Evolutionary conservation across 805 yeast species (phyloP).

Genomic region (Candida tibetensis): DNA sequence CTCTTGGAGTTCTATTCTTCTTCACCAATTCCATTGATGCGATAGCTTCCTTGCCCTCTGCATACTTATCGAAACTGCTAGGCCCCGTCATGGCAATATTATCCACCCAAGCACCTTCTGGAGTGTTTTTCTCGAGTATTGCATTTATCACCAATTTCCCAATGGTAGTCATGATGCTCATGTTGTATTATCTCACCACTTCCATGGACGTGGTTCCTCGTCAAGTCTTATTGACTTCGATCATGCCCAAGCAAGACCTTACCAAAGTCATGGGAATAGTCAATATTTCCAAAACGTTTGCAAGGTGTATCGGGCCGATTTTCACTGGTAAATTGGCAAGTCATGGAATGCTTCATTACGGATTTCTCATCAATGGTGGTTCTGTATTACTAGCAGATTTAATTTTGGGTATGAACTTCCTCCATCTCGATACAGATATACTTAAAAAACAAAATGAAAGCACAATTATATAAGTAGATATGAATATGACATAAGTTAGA

Average conservation of each 20-base stretch:
- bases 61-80: constrained; percentile 56
- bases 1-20: constrained; percentile 68
- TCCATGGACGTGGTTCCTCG: constrained; percentile 94
- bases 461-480: no score
- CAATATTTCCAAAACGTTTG: constrained; percentile 81
- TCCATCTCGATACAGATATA: constrained; percentile 37
- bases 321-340: constrained; percentile 75
- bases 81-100: constrained; percentile 83
- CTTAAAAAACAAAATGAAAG: constrained; percentile 12
- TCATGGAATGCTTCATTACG: constrained; percentile 41
- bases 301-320: constrained; percentile 77
- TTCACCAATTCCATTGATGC: constrained; percentile 60
- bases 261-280: constrained; percentile 82
- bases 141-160: constrained; percentile 21
- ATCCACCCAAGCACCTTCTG: constrained; percentile 75
- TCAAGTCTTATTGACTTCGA: constrained; percentile 70
- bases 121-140: constrained; percentile 51
- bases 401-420: constrained; percentile 42
- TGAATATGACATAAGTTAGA: no score
- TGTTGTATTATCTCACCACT: constrained; percentile 58
- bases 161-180: constrained; percentile 52
- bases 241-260: constrained; percentile 61
- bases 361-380: constrained; percentile 53
- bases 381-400: constrained; percentile 49
- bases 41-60: constrained; percentile 73